These are phyloP conservation scores for Toxicodendron radicans DNA, from an alignment of 345 rosid species.

Conservation along the genomic window DNA sequence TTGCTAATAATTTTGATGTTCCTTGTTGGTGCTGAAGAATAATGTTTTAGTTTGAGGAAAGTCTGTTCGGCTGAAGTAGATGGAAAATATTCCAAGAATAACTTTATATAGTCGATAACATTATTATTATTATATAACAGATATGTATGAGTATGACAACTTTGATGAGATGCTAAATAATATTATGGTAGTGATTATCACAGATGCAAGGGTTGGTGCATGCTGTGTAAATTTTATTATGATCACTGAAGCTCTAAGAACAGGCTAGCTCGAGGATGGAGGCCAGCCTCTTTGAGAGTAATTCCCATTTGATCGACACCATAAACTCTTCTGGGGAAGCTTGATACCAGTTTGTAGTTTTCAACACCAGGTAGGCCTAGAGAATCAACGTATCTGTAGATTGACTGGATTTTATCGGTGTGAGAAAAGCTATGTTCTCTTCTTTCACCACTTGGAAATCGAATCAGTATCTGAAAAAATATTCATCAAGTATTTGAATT, in stretches of 20 bases:
- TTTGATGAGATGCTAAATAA: background rate
- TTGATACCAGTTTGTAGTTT: conserved; percentile 50
- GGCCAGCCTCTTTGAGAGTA: conserved; percentile 55
- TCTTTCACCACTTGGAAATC: conserved; percentile 63
- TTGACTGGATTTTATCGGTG: conserved; percentile 43
- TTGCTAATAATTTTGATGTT: too few species aligned
- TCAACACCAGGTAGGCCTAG: conserved; percentile 39
- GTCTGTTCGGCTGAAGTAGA: too few species aligned
- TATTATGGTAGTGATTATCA: background rate
- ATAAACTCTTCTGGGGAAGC: conserved; percentile 50
- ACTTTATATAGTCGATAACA: too few species aligned
- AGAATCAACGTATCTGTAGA: conserved; percentile 51
- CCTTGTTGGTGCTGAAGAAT: too few species aligned
- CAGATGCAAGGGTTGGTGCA: background rate
- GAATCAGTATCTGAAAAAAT: conserved; percentile 47
- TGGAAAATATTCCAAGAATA: too few species aligned
- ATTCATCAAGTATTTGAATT: background rate
- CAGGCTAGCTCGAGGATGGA: conserved; percentile 58
- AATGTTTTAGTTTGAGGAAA: too few species aligned
- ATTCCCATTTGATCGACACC: conserved; percentile 50
- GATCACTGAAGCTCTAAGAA: conserved; percentile 49
- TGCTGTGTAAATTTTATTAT: background rate
- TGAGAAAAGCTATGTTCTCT: conserved; percentile 51
- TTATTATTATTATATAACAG: background rate
- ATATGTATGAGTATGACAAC: background rate